phyloP scores from a whole-genome alignment of 1,284 basidiomycete genomes.

The Phlebopus sp. region DNA sequence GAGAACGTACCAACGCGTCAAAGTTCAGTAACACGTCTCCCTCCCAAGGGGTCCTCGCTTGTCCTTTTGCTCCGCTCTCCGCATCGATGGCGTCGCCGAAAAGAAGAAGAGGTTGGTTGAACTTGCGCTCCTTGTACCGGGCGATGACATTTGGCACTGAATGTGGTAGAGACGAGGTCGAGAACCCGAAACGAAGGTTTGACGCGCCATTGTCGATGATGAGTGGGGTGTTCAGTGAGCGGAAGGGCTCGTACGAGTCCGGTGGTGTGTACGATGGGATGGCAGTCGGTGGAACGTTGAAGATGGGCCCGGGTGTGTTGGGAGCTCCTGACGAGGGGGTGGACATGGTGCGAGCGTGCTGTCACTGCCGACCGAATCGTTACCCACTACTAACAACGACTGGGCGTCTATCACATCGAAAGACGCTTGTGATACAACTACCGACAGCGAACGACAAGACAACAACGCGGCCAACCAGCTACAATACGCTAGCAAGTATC shows the following conservation, averaged over 20 bases:
- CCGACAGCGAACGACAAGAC: too few species aligned
- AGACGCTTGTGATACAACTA: too few species aligned
- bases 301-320: slow-evolving; percentile 11
- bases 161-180: slow-evolving; percentile 40
- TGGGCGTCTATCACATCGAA: too few species aligned
- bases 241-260: slow-evolving; percentile 43
- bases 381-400: too few species aligned
- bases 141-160: slow-evolving; percentile 71
- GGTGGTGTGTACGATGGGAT: slow-evolving; percentile 22
- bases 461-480: too few species aligned
- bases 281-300: slow-evolving; percentile 19
- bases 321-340: slow-evolving; percentile 9
- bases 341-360: slow-evolving; percentile 12
- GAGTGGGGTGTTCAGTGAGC: slow-evolving; percentile 57
- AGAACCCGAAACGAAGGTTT: slow-evolving; percentile 87
- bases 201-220: slow-evolving; percentile 94
- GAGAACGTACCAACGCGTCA: slow-evolving; percentile 78
- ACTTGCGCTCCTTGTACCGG: slow-evolving; percentile 86
- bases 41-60: slow-evolving; percentile 83
- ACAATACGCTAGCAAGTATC: too few species aligned
- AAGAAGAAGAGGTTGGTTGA: slow-evolving; percentile 74
- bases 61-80: slow-evolving; percentile 78
- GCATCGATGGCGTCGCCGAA: slow-evolving; percentile 85
- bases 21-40: slow-evolving; percentile 87
- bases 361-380: too few species aligned